Evolutionary conservation across 345 rosid species (phyloP).

Genomic region (Noccaea caerulescens): DNA sequence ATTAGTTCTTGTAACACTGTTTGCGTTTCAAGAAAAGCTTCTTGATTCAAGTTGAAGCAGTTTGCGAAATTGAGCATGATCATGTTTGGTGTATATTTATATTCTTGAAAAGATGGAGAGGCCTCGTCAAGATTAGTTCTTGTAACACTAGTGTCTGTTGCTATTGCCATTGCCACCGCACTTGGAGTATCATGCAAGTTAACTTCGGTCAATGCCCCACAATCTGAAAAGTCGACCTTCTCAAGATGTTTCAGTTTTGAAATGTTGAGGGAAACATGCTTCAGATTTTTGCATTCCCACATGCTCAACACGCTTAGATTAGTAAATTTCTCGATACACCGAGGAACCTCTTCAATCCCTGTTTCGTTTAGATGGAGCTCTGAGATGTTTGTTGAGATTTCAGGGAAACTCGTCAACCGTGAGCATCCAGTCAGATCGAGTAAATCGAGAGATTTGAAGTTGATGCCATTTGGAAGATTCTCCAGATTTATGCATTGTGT

Average conservation of each 20-base stretch:
- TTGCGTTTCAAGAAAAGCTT: neutral
- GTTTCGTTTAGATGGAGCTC: neutral
- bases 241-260: neutral
- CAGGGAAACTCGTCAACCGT: constrained; percentile 21
- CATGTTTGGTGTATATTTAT: neutral
- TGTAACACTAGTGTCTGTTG: neutral
- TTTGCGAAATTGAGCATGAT: neutral
- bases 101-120: neutral
- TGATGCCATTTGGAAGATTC: neutral
- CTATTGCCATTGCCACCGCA: neutral
- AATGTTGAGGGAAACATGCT: constrained; percentile 7
- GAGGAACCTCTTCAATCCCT: constrained; percentile 23
- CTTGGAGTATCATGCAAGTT: neutral
- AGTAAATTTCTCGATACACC: neutral
- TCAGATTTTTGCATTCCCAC: neutral
- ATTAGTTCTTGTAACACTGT: neutral
- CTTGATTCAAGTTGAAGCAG: neutral
- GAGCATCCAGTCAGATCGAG: constrained; percentile 9
- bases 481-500: constrained; percentile 3
- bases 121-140: neutral
- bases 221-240: neutral
- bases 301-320: neutral
- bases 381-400: constrained; percentile 13
- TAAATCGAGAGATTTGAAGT: neutral
- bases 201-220: neutral